Percentiles rank a stretch among this genome's conserved stretches.
phyloP scores from a whole-genome alignment of 306 rosid species.

The Phaseolus lunatus region DNA sequence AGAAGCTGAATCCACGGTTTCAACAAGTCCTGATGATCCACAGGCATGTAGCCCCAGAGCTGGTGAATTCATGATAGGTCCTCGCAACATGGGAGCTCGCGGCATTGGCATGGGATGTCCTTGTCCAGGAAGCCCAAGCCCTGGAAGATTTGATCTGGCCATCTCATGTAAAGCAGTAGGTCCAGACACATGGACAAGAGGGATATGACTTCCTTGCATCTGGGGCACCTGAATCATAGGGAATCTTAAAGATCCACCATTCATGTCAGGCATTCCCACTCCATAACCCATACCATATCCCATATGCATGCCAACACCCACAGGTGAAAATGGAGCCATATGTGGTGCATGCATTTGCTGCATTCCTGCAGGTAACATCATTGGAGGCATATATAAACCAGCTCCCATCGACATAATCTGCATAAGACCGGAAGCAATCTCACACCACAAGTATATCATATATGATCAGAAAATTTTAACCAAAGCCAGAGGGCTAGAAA shows the following conservation, averaged over 20 bases:
- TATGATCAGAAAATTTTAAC: slow-evolving; percentile 25
- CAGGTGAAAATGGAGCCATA: slow-evolving; percentile 75
- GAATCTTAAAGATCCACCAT: slow-evolving; percentile 65
- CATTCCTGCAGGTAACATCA: slow-evolving; percentile 87
- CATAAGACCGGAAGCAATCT: slow-evolving; percentile 44
- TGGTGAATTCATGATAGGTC: slow-evolving; percentile 65
- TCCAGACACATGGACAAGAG: slow-evolving; percentile 64
- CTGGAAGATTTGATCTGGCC: slow-evolving; percentile 68
- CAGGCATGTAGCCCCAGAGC: slow-evolving; percentile 49
- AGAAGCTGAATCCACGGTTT: slow-evolving; percentile 60
- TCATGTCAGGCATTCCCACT: slow-evolving; percentile 78
- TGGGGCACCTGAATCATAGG: slow-evolving; percentile 83
- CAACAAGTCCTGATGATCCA: slow-evolving; percentile 60
- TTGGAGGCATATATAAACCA: slow-evolving; percentile 82
- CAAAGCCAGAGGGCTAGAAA: slow-evolving; percentile 13
- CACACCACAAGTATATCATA: slow-evolving; percentile 30
- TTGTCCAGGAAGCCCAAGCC: slow-evolving; percentile 77
- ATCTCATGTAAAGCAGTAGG: slow-evolving; percentile 65
- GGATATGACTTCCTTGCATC: slow-evolving; percentile 79
- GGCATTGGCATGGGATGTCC: slow-evolving; percentile 73
- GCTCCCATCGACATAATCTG: slow-evolving; percentile 99
- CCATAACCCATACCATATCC: slow-evolving; percentile 85
- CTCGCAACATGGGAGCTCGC: slow-evolving; percentile 56
- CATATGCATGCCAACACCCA: slow-evolving; percentile 85
- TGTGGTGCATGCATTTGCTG: slow-evolving; percentile 78